A percentile compares a stretch with the other conserved stretches of the same genome.
Conservation (phyloP, 1,284 basidiomycete genomes). For the Heterobasidion occidentale region DNA sequence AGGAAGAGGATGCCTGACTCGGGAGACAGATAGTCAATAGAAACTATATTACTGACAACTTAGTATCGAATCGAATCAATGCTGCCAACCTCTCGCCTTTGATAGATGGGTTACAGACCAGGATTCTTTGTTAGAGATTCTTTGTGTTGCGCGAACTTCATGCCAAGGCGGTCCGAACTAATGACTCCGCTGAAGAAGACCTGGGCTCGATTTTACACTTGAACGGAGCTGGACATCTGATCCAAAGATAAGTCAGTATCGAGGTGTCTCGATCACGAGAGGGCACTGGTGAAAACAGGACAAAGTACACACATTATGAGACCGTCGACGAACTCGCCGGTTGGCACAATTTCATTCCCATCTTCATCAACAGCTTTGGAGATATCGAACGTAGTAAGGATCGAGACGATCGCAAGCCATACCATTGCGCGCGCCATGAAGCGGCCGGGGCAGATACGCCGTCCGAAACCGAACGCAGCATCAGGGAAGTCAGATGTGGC, state of each 20-base stretch:
- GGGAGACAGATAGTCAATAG: no score
- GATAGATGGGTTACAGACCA: no score
- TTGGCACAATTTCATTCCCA: conserved; percentile 17
- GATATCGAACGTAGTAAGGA: conserved; percentile 21
- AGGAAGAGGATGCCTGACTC: no score
- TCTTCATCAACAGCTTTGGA: conserved; percentile 15
- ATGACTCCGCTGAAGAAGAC: conserved; percentile 7
- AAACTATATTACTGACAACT: no score
- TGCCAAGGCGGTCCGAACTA: neutral
- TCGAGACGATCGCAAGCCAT: conserved; percentile 21
- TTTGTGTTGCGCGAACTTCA: no score
- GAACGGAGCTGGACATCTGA: conserved; percentile 17
- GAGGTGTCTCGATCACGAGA: neutral
- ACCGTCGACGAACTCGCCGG: conserved; percentile 15
- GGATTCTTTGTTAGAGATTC: no score
- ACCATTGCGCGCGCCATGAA: conserved; percentile 21
- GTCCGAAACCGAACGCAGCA: conserved; percentile 15
- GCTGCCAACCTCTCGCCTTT: no score
- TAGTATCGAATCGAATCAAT: no score
- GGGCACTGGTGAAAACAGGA: neutral
- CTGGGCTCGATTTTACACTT: conserved; percentile 13
- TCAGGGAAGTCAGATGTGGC: conserved; percentile 1
- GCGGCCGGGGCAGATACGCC: conserved; percentile 14
- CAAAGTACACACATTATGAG: conserved; percentile 9
- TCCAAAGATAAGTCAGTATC: neutral